Evolutionary conservation across 2,329 filamentous ascomycete species (phyloP), one percentile per base, ranked within the genome.

Genomic region (Sphaerulina musiva): DNA sequence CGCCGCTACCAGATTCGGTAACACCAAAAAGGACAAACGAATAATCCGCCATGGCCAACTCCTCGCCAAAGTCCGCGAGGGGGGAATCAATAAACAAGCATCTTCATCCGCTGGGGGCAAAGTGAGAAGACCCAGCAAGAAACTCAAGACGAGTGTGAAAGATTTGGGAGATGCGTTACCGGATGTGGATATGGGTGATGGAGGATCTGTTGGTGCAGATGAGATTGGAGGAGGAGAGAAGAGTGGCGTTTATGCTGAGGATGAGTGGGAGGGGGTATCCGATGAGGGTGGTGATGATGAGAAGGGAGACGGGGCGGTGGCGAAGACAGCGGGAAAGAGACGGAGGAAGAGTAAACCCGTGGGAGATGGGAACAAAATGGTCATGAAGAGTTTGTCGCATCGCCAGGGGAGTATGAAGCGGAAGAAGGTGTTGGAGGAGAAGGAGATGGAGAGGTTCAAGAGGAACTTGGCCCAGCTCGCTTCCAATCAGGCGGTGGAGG

Each of bases 361-460:
- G 29, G 69, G 65, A 56, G 73, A 69, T 9, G 78, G 82, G 62
- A 82, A 82, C 0, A 87, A 85, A 63, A 79, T 93, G 48, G 77
- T 80, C 56, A 85, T 88, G 61, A 86, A 83, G 74, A 92, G 86
- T 57, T 66, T 97, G 64, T 85, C 80, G 71, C 85, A 80, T 58
- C 77, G 84, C 51, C 88, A 83, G 2, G 92, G 92, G 0, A 89
- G 89, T 20, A 78, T 91, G 73, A 95, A 89, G 79, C 78, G 81
- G 67, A 93, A 89, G 73, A 87, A 90, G 73, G 85, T 80, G 71
- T 68, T 97, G 32, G 87, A 95, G 54, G 82, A 76, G 69, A 76
- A 81, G 55, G 92, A 97, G 79, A 86, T 87, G 74, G 83, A 90
- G 69, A 78, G 92, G 56, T 96, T 97, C 69, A 85, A 83, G 38